Evolutionary conservation across 2,329 filamentous ascomycete genomes (phyloP).

Genomic region (Scytalidium sp.): DNA sequence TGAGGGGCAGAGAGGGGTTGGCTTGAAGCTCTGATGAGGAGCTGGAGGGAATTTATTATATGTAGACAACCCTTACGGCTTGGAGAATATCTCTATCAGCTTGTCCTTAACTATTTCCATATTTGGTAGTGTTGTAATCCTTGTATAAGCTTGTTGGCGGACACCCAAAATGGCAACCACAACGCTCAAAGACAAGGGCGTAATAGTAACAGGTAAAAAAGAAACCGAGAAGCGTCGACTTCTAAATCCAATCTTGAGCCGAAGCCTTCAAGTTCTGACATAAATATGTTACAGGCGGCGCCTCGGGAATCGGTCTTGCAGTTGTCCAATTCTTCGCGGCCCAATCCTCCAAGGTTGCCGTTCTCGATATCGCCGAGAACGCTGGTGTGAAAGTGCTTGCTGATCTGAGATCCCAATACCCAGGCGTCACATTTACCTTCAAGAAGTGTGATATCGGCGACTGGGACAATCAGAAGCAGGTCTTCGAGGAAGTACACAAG

Average conservation of each 20-base stretch:
- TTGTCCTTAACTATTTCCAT: too few relatives aligned
- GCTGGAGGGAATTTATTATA: too few relatives aligned
- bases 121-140: too few relatives aligned
- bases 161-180: slow-evolving; percentile 13
- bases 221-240: too few relatives aligned
- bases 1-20: too few relatives aligned
- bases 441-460: slow-evolving; percentile 23
- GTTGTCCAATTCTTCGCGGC: slow-evolving; percentile 49
- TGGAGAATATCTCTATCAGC: too few relatives aligned
- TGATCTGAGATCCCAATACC: slow-evolving; percentile 9
- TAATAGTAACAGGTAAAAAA: slow-evolving; percentile 14
- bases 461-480: slow-evolving; percentile 18
- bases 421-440: slow-evolving; percentile 12
- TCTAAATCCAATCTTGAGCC: too few relatives aligned
- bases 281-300: slow-evolving; percentile 63
- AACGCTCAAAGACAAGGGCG: slow-evolving; percentile 10
- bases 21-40: too few relatives aligned
- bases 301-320: slow-evolving; percentile 72
- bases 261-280: too few relatives aligned
- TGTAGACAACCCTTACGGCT: too few relatives aligned
- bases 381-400: slow-evolving; percentile 15
- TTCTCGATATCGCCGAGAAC: slow-evolving; percentile 15
- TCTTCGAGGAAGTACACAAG: slow-evolving; percentile 18
- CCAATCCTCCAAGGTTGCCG: slow-evolving; percentile 7
- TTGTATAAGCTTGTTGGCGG: too few relatives aligned